Conservation (phyloP, 2,329 filamentous ascomycete genomes). For the Fusarium coicis region DNA sequence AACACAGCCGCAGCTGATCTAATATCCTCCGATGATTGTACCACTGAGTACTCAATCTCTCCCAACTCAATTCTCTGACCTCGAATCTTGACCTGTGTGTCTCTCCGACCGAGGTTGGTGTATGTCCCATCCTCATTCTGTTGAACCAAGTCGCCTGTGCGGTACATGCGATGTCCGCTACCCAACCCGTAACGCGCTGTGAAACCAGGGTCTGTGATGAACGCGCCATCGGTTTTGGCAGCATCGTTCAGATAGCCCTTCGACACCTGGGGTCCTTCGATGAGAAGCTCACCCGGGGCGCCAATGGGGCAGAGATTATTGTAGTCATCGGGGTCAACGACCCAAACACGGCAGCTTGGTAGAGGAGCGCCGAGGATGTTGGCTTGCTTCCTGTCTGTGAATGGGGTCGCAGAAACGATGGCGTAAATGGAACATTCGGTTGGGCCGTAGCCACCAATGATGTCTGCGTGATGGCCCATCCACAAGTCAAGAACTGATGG, state of each 20-base stretch:
- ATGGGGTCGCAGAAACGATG: background rate
- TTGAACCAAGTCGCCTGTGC: background rate
- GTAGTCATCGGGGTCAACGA: background rate
- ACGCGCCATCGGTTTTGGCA: background rate
- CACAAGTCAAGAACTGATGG: background rate
- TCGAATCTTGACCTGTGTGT: background rate
- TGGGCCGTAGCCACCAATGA: background rate
- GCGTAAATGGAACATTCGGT: background rate
- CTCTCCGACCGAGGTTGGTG: background rate
- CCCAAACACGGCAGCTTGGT: background rate
- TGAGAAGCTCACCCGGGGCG: background rate
- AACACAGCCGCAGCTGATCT: background rate
- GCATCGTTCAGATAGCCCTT: background rate
- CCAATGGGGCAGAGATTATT: background rate
- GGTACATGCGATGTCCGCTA: background rate
- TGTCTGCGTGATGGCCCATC: background rate
- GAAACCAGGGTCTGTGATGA: background rate
- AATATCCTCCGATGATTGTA: background rate
- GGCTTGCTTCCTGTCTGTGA: background rate
- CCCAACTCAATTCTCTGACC: constrained; percentile 4
- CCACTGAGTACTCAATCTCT: constrained; percentile 1
- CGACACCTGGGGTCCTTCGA: background rate
- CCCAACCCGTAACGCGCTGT: background rate
- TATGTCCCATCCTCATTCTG: background rate
- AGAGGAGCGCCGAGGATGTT: background rate